Percentiles rank a stretch among this genome's conserved stretches.
These are phyloP conservation scores for Ascochyta pisi DNA, from an alignment of 2,329 filamentous ascomycete genomes.

Conservation along the genomic window DNA sequence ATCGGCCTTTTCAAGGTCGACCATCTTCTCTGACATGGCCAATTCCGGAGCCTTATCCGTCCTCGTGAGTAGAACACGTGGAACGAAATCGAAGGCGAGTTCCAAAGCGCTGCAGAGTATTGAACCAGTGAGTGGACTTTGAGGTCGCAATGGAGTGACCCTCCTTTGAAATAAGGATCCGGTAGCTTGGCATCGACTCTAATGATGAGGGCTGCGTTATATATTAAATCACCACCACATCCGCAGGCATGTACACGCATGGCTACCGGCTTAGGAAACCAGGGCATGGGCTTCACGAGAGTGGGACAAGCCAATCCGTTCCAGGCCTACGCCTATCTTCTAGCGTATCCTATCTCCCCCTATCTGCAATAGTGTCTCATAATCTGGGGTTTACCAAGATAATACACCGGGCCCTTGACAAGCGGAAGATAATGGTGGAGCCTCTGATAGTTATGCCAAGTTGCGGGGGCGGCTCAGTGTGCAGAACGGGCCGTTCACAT, in stretches of 20 bases:
- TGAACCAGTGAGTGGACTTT: not conserved
- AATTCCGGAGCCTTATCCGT: not conserved
- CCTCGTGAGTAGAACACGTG: not conserved
- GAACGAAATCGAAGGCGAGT: not conserved
- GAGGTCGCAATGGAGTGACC: not conserved
- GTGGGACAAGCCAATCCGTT: conserved; percentile 14
- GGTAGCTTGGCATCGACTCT: not conserved
- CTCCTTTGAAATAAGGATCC: not conserved
- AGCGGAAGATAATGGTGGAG: conserved; percentile 13
- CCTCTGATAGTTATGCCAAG: conserved; percentile 1
- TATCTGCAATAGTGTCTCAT: conserved; percentile 12
- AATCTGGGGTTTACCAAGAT: conserved; percentile 11
- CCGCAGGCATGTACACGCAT: not conserved
- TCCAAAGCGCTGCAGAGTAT: not conserved
- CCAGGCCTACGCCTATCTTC: conserved; percentile 11
- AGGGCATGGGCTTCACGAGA: conserved; percentile 11
- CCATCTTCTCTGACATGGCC: conserved; percentile 8
- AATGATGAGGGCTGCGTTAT: not conserved
- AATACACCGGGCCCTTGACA: not conserved
- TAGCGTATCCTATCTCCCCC: conserved; percentile 13
- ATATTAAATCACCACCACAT: not conserved
- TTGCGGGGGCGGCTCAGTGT: conserved; percentile 3
- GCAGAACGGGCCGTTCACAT: conserved; percentile 1
- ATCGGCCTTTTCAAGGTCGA: conserved; percentile 15
- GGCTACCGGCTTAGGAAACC: not conserved